Evolutionary conservation across 331 rosid genomes (phyloP), one percentile per base, ranked within the genome.

Genomic region (Quercus phellos): DNA sequence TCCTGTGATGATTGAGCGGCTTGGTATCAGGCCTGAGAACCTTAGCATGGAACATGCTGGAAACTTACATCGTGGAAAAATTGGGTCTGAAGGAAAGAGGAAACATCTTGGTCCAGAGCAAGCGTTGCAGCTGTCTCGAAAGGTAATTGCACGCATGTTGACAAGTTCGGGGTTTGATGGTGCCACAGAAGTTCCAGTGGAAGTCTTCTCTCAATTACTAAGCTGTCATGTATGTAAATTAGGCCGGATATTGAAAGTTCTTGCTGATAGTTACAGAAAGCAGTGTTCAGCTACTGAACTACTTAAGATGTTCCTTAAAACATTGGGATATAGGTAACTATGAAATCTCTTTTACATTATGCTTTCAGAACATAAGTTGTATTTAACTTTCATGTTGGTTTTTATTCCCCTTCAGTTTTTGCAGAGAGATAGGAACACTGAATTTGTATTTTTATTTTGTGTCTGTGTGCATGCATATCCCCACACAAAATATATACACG

Each of bases 281-380:
- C 97, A 92, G 86, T 90, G 94, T 77, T 88, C 98, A 1, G 97
- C 97, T 27, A 80, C 88, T 60, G 97, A 92, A 56, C 88, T 90
- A 78, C 83, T 94, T 27, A 94, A 89, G 86, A 94, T 94, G 99
- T 83, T 94, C 87, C 90, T 94, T 75, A 92, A 84, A 86, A 90
- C 95, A 29, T 34, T 81, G 84, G 96, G 93, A 76, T 84, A 85
- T 78, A 79, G 97, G 99, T 94, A 83, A 83, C 86, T 76, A 80
- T 78, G 43, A 68, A 58, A 24, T 55, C 9, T 43, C 32, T 26
- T 26, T 32, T 54, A 43, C 5, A 18, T 66, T 32, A 4, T 4
- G 16, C 58, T 29, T 51, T 68, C 32, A 18, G 55, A 61, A 78
- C 8, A 17, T 54, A 43, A 19, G 54, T 79, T 9, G 55, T 9